These are phyloP conservation scores for Fraxinus latifolia DNA, from an alignment of 305 asterid genomes.

Conservation along the genomic window DNA sequence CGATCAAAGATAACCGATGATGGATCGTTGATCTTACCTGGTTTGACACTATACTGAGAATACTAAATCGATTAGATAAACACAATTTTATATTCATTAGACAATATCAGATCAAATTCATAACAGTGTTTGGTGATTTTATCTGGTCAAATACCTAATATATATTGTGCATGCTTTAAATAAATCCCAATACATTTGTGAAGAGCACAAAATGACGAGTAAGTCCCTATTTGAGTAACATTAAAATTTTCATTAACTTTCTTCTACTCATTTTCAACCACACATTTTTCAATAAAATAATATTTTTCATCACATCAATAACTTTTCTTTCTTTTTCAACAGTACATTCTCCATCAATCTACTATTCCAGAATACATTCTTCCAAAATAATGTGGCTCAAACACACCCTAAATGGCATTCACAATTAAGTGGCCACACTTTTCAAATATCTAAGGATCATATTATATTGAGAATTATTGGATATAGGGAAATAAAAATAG, in stretches of 20 bases:
- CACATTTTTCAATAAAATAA: too few relatives aligned
- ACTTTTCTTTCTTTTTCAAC: too few relatives aligned
- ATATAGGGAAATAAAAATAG: not conserved
- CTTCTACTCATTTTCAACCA: too few relatives aligned
- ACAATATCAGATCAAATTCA: not conserved
- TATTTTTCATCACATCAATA: too few relatives aligned
- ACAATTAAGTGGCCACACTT: not conserved
- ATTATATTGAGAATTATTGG: not conserved
- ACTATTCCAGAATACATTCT: too few relatives aligned
- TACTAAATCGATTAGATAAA: not conserved
- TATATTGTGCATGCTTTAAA: too few relatives aligned
- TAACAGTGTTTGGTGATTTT: not conserved
- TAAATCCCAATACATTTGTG: not conserved
- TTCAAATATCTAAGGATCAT: not conserved
- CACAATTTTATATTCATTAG: not conserved
- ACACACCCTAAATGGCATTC: not conserved
- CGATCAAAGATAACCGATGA: too few relatives aligned
- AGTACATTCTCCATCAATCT: too few relatives aligned
- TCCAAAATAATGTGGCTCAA: too few relatives aligned
- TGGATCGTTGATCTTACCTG: not conserved
- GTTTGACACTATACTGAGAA: not conserved
- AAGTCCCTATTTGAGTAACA: not conserved
- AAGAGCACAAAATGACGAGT: not conserved
- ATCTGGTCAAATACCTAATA: not conserved
- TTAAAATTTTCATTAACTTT: too few relatives aligned